Evolutionary conservation across 2,329 filamentous ascomycete genomes (phyloP).

Genomic region (Zasmidium angulare): DNA sequence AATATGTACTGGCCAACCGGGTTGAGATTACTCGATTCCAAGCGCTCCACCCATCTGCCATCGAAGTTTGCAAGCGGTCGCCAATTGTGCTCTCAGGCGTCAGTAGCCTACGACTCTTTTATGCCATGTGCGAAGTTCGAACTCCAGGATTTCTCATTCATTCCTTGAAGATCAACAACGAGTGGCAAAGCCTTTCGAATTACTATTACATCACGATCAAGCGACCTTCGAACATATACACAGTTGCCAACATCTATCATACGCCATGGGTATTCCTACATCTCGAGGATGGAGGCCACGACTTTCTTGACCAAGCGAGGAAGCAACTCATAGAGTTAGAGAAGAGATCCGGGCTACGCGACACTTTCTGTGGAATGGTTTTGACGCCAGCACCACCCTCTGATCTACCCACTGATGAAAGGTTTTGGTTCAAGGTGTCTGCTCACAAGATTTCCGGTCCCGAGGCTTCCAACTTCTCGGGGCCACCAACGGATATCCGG

Average conservation of each 20-base stretch:
- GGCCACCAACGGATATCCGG: neutral
- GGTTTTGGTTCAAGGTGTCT: neutral
- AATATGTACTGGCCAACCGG: neutral
- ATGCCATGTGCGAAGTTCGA: neutral
- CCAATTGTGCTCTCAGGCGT: neutral
- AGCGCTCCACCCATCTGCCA: neutral
- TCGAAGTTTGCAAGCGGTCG: neutral
- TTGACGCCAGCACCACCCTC: neutral
- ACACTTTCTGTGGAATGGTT: neutral
- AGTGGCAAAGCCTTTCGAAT: neutral
- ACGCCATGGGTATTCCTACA: neutral
- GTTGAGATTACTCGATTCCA: neutral
- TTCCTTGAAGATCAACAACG: neutral
- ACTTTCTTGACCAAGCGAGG: neutral
- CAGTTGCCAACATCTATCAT: neutral
- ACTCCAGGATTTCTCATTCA: neutral
- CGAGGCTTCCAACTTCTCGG: too few relatives aligned
- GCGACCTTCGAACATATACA: neutral
- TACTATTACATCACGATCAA: neutral
- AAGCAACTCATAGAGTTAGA: neutral
- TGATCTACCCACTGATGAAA: neutral
- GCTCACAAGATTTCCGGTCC: neutral
- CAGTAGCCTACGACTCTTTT: neutral
- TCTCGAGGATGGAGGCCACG: neutral
- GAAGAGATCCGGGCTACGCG: neutral